Conservation (phyloP, 345 rosid genomes). For the Jatropha curcas region DNA sequence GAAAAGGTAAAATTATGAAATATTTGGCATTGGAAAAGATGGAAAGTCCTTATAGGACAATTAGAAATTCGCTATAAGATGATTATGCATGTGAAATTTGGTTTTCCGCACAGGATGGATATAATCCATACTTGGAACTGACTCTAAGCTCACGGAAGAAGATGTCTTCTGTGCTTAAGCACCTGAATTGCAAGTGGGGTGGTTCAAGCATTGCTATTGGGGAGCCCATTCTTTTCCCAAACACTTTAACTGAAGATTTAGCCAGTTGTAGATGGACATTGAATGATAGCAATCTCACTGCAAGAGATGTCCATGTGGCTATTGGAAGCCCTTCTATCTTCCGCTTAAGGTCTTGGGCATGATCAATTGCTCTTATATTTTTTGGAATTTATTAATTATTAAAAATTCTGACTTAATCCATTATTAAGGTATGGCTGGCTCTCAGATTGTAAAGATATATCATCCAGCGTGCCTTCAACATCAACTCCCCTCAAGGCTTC, state of each 20-base stretch:
- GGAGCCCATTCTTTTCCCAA: constrained; percentile 63
- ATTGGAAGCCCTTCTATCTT: constrained; percentile 68
- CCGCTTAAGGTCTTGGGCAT: constrained; percentile 65
- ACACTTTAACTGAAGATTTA: constrained; percentile 27
- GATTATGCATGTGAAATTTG: constrained; percentile 8
- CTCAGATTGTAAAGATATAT: constrained; percentile 31
- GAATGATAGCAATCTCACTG: constrained; percentile 44
- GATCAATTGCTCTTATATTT: constrained; percentile 12
- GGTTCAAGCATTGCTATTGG: constrained; percentile 62
- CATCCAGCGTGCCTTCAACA: constrained; percentile 28
- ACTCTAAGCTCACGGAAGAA: constrained; percentile 65
- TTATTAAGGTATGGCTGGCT: constrained; percentile 83
- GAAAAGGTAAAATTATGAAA: constrained; percentile 56
- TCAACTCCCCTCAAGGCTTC: constrained; percentile 32
- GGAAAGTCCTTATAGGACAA: neutral
- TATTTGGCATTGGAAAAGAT: neutral
- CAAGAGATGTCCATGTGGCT: constrained; percentile 58
- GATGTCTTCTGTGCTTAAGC: constrained; percentile 74
- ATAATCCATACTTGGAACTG: constrained; percentile 90
- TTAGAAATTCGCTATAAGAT: no score
- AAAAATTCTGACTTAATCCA: constrained; percentile 20
- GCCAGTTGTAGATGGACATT: constrained; percentile 51
- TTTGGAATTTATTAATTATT: constrained; percentile 1
- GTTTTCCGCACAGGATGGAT: constrained; percentile 58
- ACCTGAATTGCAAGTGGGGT: constrained; percentile 68